phyloP scores from a whole-genome alignment of 2,329 filamentous ascomycete species.

The Cercospora berteroae region DNA sequence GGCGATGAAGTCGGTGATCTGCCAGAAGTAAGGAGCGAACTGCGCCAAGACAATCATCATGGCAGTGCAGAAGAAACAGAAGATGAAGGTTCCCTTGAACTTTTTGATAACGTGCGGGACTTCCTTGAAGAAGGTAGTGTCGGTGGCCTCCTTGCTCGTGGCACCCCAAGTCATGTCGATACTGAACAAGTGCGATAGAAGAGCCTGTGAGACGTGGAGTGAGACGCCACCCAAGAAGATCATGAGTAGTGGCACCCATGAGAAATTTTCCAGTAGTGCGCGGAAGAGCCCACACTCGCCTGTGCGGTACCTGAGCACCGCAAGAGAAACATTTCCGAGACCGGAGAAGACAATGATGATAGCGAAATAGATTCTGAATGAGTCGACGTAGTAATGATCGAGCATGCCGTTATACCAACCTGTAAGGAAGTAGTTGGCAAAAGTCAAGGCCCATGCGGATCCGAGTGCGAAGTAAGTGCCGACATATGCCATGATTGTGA shows the following conservation, averaged over 20 bases:
- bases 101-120: constrained; percentile 55
- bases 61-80: constrained; percentile 48
- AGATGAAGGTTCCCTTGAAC: constrained; percentile 57
- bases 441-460: constrained; percentile 71
- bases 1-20: constrained; percentile 57
- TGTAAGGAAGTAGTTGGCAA: constrained; percentile 71
- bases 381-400: constrained; percentile 77
- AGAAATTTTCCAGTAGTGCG: constrained; percentile 55
- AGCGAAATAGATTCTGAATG: constrained; percentile 76
- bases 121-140: constrained; percentile 58
- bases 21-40: constrained; percentile 54
- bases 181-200: constrained; percentile 42
- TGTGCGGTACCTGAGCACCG: constrained; percentile 69
- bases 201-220: constrained; percentile 42
- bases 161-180: constrained; percentile 52
- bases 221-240: constrained; percentile 45
- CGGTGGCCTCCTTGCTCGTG: constrained; percentile 59
- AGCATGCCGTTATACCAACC: constrained; percentile 76
- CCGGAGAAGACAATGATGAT: constrained; percentile 77
- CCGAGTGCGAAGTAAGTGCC: constrained; percentile 79
- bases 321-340: constrained; percentile 69
- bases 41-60: constrained; percentile 52
- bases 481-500: constrained; percentile 74
- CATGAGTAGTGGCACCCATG: constrained; percentile 59
- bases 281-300: constrained; percentile 62